Base-by-base conservation (phyloP, 495 filamentous ascomycete species). In the Podospora appendiculata region DNA sequence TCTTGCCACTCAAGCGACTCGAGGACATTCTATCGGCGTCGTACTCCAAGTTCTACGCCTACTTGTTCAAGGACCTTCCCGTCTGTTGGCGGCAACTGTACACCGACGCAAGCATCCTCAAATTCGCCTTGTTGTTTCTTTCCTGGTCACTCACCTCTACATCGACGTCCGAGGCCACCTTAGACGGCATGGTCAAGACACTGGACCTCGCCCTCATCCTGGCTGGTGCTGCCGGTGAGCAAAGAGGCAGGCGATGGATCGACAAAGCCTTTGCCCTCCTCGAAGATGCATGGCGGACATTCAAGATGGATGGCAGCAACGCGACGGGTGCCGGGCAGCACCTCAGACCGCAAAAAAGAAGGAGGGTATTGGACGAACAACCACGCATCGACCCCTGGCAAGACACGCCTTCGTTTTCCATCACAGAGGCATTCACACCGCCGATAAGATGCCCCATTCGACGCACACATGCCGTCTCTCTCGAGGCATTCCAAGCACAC, bases 201-300 rank as follows among this genome's bases (percentile, higher is more conserved):
- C 76, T 95, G 0, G 93, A 98, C 56, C 84, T 83, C 63, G 86
- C 88, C 0, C 60, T 93, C 45, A 92, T 95, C 45, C 83, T 95
- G 64, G 79, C 89, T 18, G 93, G 91, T 0, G 87, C 82, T 0
- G 81, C 83, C 4, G 64, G 77, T 3, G 43, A 60, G 32, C 40
- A 33, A 5, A 58, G 75, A 10, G 79, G 86, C n/a, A 78, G 78
- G 52, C 65, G 59, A n/a, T 73, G 82, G 60, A 76, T 92, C 45
- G 77, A 87, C 47, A 51, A 57, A 35, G 61, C 82, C 1, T 59
- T 89, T 12, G 61, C 64, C 1, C 54, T 74, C 14, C 63, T 85
- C 25, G 66, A 73, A 32, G 50, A 58, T 4, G 59, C 68, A 19
- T 63, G 62, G 57, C 33, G 40, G 36, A 4, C 45, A 8, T 25